These are phyloP conservation scores for Ormosia emarginata DNA, from an alignment of 306 rosid species.

Conservation along the genomic window DNA sequence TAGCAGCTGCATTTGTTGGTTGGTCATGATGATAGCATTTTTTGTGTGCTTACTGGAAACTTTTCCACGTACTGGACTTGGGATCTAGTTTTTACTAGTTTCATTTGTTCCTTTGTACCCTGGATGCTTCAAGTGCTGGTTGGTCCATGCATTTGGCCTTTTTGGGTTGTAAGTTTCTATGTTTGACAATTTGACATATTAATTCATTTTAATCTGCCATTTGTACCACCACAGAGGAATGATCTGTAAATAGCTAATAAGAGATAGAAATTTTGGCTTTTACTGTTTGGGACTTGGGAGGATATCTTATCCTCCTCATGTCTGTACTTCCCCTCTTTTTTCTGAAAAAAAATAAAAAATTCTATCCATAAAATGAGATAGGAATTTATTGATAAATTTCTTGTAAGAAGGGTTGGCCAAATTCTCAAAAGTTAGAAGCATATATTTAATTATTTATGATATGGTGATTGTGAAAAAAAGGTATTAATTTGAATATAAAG, in stretches of 20 bases:
- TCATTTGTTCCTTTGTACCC: background rate
- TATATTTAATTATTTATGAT: background rate
- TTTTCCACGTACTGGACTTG: background rate
- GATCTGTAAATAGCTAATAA: background rate
- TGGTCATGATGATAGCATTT: background rate
- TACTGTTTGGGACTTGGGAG: background rate
- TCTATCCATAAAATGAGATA: background rate
- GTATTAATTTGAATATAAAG: background rate
- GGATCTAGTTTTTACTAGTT: background rate
- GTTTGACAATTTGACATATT: background rate
- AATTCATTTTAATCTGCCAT: background rate
- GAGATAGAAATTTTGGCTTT: background rate
- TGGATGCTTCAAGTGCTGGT: constrained; percentile 3
- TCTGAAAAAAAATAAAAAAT: background rate
- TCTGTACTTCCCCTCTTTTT: background rate
- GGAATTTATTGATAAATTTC: background rate
- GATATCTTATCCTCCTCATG: background rate
- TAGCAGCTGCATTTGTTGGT: background rate
- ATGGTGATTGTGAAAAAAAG: background rate
- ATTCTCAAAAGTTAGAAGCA: background rate
- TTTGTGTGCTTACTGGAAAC: constrained; percentile 3
- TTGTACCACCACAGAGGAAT: background rate
- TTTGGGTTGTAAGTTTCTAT: background rate
- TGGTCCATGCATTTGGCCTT: background rate
- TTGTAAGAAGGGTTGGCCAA: background rate